Evolutionary conservation across 2,329 filamentous ascomycete genomes (phyloP).

Genomic region (Beauveria sp.): DNA sequence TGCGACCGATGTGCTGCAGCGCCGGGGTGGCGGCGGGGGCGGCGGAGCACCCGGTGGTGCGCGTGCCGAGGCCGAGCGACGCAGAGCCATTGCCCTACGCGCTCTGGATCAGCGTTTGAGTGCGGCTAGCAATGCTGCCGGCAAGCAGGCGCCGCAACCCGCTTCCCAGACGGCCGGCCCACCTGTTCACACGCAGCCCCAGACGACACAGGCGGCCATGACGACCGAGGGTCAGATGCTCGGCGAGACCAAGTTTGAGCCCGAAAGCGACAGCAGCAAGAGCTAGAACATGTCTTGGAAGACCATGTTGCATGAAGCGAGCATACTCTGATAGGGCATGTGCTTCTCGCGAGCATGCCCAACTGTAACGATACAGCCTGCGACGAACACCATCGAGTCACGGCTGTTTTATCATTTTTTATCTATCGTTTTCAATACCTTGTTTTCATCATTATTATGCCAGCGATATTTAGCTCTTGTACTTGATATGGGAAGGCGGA

Average conservation of each 20-base stretch:
- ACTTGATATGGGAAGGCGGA: no score
- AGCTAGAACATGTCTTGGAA: slow-evolving; percentile 14
- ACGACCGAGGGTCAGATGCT: slow-evolving; percentile 43
- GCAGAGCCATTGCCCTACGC: slow-evolving; percentile 81
- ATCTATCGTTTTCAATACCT: no score
- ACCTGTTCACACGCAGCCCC: slow-evolving; percentile 49
- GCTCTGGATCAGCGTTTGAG: slow-evolving; percentile 87
- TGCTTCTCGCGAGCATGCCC: no score
- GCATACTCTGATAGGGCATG: no score
- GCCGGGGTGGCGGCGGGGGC: slow-evolving; percentile 32
- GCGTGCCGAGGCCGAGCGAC: slow-evolving; percentile 83
- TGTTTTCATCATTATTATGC: no score
- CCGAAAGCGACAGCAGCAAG: slow-evolving; percentile 34
- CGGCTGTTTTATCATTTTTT: no score
- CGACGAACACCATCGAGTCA: no score
- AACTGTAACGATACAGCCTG: no score
- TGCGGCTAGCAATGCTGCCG: slow-evolving; percentile 56
- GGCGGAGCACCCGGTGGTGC: slow-evolving; percentile 49
- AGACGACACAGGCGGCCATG: slow-evolving; percentile 50
- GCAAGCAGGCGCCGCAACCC: slow-evolving; percentile 16
- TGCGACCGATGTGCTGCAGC: slow-evolving; percentile 53
- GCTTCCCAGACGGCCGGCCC: slow-evolving; percentile 40
- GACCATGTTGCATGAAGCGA: no score
- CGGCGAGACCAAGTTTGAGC: slow-evolving; percentile 63
- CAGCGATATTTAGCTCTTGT: no score